Evolutionary conservation across 805 yeast species (phyloP).

Genomic region (Teunomyces funiuensis): DNA sequence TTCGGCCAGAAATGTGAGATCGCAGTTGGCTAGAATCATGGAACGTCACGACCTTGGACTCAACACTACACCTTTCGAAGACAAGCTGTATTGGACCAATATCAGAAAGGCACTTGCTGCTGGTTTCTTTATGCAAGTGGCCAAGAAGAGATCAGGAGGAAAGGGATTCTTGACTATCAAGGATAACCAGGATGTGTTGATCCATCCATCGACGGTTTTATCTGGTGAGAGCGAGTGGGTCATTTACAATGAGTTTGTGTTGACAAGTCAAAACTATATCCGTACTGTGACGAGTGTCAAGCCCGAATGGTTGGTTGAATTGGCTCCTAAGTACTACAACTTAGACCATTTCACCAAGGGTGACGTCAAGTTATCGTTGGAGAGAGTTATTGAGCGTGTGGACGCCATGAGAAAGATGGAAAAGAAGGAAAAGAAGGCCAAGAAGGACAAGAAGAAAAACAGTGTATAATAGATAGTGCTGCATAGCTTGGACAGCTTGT

Average conservation of each 20-base stretch:
- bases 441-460: slow-evolving; percentile 8
- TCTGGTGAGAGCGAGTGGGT: slow-evolving; percentile 93
- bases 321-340: slow-evolving; percentile 72
- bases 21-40: slow-evolving; percentile 83
- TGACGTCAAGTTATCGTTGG: slow-evolving; percentile 69
- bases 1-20: slow-evolving; percentile 83
- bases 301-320: slow-evolving; percentile 89
- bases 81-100: slow-evolving; percentile 65
- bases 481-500: not conserved
- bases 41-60: slow-evolving; percentile 73
- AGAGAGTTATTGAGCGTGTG: slow-evolving; percentile 42
- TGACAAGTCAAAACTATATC: slow-evolving; percentile 90
- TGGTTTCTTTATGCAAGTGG: slow-evolving; percentile 99
- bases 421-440: slow-evolving; percentile 12
- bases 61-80: slow-evolving; percentile 60
- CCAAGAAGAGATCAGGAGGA: slow-evolving; percentile 80
- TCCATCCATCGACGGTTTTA: slow-evolving; percentile 91
- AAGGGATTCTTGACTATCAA: slow-evolving; percentile 85
- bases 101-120: slow-evolving; percentile 82
- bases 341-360: slow-evolving; percentile 63
- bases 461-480: not conserved
- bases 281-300: slow-evolving; percentile 88
- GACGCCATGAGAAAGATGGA: slow-evolving; percentile 6
- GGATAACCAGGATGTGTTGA: slow-evolving; percentile 92
- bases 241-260: slow-evolving; percentile 90